Evolutionary conservation across 306 rosid species (phyloP).

Genomic region (Pyrus pyrifolia): DNA sequence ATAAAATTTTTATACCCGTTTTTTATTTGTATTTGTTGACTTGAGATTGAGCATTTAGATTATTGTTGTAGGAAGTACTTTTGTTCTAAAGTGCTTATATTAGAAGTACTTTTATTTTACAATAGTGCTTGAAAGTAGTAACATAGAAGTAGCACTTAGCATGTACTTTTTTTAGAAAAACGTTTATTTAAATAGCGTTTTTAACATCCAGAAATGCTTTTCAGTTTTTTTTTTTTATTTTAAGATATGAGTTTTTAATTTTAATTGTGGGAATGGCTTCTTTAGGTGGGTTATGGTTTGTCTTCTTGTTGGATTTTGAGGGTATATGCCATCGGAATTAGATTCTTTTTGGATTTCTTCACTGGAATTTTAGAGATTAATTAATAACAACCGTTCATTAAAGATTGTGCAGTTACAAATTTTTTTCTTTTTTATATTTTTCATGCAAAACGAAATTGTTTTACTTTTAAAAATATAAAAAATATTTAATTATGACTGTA

Average conservation of each 20-base stretch:
- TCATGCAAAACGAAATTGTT: rapidly evolving
- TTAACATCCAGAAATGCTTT: too few species aligned
- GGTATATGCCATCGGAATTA: conserved; percentile 7
- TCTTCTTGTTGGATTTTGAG: conserved; percentile 54
- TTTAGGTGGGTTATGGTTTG: conserved; percentile 57
- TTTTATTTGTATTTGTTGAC: conserved; percentile 18
- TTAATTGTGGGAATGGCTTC: background rate
- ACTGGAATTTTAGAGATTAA: rapidly evolving
- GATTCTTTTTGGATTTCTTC: rapidly evolving
- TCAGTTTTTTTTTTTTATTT: background rate
- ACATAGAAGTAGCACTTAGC: too few species aligned
- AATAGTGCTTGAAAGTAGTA: too few species aligned
- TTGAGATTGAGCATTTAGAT: background rate
- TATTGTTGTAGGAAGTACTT: background rate
- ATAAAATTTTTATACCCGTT: background rate
- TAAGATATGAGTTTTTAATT: background rate
- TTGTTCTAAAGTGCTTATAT: too few species aligned
- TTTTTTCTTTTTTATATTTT: too few species aligned
- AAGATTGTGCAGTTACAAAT: rapidly evolving
- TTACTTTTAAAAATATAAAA: too few species aligned
- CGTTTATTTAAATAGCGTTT: too few species aligned
- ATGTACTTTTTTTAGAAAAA: too few species aligned
- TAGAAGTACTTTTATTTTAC: too few species aligned
- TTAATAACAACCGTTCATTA: too few species aligned
- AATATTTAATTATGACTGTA: rapidly evolving